Base-by-base conservation (phyloP, 2,329 filamentous ascomycete genomes). In the Aspergillus phoenicis region DNA sequence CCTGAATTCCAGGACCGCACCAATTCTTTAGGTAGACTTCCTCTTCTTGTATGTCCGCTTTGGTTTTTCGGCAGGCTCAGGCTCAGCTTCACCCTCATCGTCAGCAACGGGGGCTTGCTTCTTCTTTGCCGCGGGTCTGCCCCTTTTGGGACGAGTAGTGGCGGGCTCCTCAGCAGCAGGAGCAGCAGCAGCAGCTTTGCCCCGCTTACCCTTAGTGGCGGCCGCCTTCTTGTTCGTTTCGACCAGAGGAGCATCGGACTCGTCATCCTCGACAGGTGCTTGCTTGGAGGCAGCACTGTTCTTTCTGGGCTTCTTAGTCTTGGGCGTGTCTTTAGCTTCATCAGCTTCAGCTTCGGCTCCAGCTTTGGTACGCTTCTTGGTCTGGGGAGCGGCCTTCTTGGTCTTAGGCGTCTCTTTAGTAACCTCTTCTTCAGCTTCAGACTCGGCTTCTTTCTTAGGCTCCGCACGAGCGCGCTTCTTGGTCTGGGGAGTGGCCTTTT, bases 1-100 rank as follows among this genome's bases (percentile, higher is more conserved):
- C 11, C 33, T 36, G 10, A 36, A 5, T 36, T 36, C 2, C 13
- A 4, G 5, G 33, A 13, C 33, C 10, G 13, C 17, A 10, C 8
- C 4, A 15, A n/a, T 13, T n/a, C 10, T 28, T 64, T 57, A 66
- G 43, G 61, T 49, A 57, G 62, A 15, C 64, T 64, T 67, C 62
- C 66, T 67, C 62, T 38, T 26, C 45, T 62, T 68, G 62, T 66
- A 65, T 59, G 62, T 62, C 56, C 68, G 66, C 67, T 71, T 73
- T 10, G 68, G 64, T 58, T 65, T 70, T 43, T 67, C 63, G 20
- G 64, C 63, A 47, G 52, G 51, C 20, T 67, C 62, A 3, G 58
- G 64, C 7, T 65, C 64, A n/a, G 59, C 59, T 2, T 65, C 48
- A 26, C 68, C 66, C 5, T 64, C 65, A 4, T 55, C 41, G 17